Conservation (phyloP, 2,329 filamentous ascomycete species). For the Tolypocladium capitatum region DNA sequence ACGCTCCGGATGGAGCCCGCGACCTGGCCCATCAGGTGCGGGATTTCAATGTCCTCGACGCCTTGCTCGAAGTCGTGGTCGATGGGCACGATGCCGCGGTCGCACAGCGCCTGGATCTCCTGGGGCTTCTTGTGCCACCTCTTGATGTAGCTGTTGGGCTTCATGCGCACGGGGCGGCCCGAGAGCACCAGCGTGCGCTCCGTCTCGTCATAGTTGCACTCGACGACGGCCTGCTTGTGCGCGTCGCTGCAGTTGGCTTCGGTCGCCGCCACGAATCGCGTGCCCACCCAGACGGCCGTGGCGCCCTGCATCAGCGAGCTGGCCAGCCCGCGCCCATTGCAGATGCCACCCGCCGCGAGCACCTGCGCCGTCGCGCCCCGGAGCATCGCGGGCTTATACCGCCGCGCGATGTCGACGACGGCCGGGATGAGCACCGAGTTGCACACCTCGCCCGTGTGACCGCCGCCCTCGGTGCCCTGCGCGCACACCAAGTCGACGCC, state of each 20-base stretch:
- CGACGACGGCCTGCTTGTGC: slow-evolving; percentile 76
- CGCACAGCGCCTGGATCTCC: slow-evolving; percentile 63
- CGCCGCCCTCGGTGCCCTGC: slow-evolving; percentile 86
- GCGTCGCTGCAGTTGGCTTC: slow-evolving; percentile 71
- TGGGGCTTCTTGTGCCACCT: slow-evolving; percentile 67
- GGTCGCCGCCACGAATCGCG: slow-evolving; percentile 70
- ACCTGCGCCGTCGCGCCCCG: slow-evolving; percentile 62
- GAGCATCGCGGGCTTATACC: slow-evolving; percentile 56
- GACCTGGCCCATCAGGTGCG: slow-evolving; percentile 90
- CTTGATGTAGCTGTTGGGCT: slow-evolving; percentile 71
- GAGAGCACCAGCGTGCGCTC: slow-evolving; percentile 69
- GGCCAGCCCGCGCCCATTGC: slow-evolving; percentile 69
- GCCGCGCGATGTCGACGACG: slow-evolving; percentile 68
- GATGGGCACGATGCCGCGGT: slow-evolving; percentile 66
- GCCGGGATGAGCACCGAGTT: slow-evolving; percentile 78
- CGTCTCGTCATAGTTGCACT: slow-evolving; percentile 68
- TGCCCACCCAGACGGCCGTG: slow-evolving; percentile 85
- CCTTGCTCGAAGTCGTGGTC: slow-evolving; percentile 72
- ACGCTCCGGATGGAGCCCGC: slow-evolving; percentile 64
- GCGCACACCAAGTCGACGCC: slow-evolving; percentile 87
- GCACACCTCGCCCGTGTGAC: slow-evolving; percentile 80
- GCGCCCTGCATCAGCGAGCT: slow-evolving; percentile 79
- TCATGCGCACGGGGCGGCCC: slow-evolving; percentile 68
- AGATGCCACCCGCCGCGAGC: slow-evolving; percentile 79
- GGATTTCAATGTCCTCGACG: slow-evolving; percentile 62